Base-by-base conservation (phyloP, 2,329 filamentous ascomycete genomes). In the Coleophoma eucalyptorum region DNA sequence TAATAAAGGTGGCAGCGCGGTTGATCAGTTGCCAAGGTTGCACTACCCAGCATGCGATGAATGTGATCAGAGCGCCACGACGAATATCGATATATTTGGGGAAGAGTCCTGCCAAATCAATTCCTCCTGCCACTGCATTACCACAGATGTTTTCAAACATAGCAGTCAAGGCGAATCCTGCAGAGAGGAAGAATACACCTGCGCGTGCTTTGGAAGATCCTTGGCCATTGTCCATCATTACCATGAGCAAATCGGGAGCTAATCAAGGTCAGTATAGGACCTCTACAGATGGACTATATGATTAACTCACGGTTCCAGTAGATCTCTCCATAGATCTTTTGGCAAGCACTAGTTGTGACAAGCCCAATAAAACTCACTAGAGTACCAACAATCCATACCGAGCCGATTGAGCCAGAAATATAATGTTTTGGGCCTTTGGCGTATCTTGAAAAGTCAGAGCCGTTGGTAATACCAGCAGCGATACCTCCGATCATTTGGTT, bases 11-110 rank as follows among this genome's bases (percentile, higher is more conserved):
- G 73, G 0, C 65, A 43, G 26, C 48, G 13, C 21, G 37, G 21
- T 43, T 69, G 7, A 80, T 64, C 0, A 80, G 66, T 50, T 79
- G 65, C 78, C 78, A 82, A 0, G 78, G 78, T 52, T 44, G 42
- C 15, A 31, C 42, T 5, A 44, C 42, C 42, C 73, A 73, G 35
- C 72, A 67, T 0, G 68, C 67, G 33, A 76, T 71, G 12, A 68
- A 70, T 6, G 78, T 63, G 3, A 77, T 55, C 0, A 72, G 67
- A 3, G 71, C 71, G 1, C 80, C 80, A 2, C 80, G 72, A 4
- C 78, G 67, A 51, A 82, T 81, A 60, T 79, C 80, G 63, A 83
- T 73, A 54, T 74, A 81, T 38, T 67, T 69, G 0, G 78, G 77
- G 51, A 73, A 74, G 0, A 81, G 62, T 1, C 72, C 75, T 0